Evolutionary conservation across 1,284 basidiomycete species (phyloP), one percentile per base, ranked within the genome.

Genomic region (Tilletia walkeri): DNA sequence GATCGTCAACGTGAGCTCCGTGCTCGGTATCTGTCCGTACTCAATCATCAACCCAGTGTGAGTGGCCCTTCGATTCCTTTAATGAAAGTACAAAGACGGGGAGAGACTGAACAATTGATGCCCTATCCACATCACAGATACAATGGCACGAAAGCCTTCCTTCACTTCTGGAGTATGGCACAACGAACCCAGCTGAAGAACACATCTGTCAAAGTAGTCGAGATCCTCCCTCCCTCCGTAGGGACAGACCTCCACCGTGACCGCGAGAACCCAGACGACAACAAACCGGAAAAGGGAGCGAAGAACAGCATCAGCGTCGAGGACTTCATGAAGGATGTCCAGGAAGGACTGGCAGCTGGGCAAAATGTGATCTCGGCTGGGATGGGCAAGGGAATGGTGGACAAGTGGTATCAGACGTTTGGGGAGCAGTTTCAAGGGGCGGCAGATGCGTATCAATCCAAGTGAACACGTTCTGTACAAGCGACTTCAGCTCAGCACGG

Each of bases 201-300:
- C 49, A 70, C 69, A 0, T 34, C 48, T 20, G 53, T 70, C 7
- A 49, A 50, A 16, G 72, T 82, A 20, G 76, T 82, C 50, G 80
- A 82, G 73, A 76, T 82, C 16, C 75, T 79, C 0, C 80, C 80
- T 3, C 80, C 80, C 4, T 75, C 73, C n/a, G 80, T 82, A 4
- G 75, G 76, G 1, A 78, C 75, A 1, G 77, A 80, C 67, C 70
- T 78, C 36, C 78, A 80, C 59, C 72, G 80, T 9, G 77, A 78
- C 54, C 65, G 77, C 12, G 72, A 72, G 59, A 75, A 78, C 59
- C 77, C 76, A 39, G 76, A 78, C 59, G 80, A 81, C 68, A 81
- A 81, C 73, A 81, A 81, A 71, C 50, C 50, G 10, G 50, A 53
- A n/a, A 53, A 53, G 50, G 50, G 50, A 53, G 50, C 50, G n/a